A percentile compares a stretch with the other conserved stretches of the same genome.
Conservation (phyloP, 768 basidiomycete genomes). For the Boletus eberwhitei region DNA sequence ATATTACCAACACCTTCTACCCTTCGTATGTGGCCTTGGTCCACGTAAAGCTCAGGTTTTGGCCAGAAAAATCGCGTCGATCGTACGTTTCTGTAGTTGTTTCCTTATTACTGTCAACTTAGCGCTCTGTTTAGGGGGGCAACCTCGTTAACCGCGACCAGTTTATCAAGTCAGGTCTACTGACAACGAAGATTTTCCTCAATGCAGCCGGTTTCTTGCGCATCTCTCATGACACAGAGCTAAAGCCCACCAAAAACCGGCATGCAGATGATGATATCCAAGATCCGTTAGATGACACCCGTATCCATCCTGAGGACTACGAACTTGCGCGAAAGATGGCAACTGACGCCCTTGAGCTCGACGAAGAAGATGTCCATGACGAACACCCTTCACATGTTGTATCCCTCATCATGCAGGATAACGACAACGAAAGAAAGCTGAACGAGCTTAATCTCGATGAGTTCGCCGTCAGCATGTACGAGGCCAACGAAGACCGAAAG, state of each 20-base stretch:
- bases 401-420: constrained; percentile 78
- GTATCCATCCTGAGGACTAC: constrained; percentile 97
- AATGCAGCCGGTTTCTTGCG: constrained; percentile 92
- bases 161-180: constrained; percentile 74
- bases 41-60: constrained; percentile 89
- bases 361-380: constrained; percentile 93
- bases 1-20: constrained; percentile 86
- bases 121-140: constrained; percentile 59
- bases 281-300: constrained; percentile 92
- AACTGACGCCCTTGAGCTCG: constrained; percentile 93
- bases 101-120: background rate
- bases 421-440: constrained; percentile 74
- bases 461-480: constrained; percentile 88
- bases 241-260: constrained; percentile 57
- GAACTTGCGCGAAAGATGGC: constrained; percentile 98
- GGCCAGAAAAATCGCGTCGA: constrained; percentile 71
- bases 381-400: constrained; percentile 91
- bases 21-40: constrained; percentile 89
- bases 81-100: constrained; percentile 46
- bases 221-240: constrained; percentile 70
- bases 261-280: constrained; percentile 63
- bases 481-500: constrained; percentile 81
- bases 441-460: constrained; percentile 92
- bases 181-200: constrained; percentile 86
- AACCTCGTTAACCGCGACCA: constrained; percentile 83